Evolutionary conservation across 805 yeast species (phyloP), one percentile per base, ranked within the genome.

Genomic region (Schwanniomyces polymorphus): DNA sequence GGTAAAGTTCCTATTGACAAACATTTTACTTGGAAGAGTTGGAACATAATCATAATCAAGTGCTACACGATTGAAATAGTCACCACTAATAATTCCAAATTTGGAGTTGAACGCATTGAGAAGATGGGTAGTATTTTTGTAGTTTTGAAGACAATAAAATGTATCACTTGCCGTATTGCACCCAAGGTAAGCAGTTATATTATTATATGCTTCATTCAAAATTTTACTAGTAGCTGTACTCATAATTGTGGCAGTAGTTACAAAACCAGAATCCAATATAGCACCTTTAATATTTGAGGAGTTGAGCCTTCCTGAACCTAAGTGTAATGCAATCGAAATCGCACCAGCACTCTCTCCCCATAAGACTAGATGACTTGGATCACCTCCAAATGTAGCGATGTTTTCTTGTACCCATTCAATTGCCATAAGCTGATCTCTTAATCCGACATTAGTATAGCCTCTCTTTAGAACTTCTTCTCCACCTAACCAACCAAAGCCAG

Each of bases 391-490:
- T 37, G 67, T 56, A 18, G 44, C 46, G 44, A 79, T 77, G 54
- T 75, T 61, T 44, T 61, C 51, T 40, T 65, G 65, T 3, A 70
- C 68, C 83, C 84, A 79, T 54, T 75, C 71, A 5, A 78, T 55
- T 0, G 76, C 81, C 33, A 62, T 45, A 41, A 71, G 57, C 58
- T 76, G 82, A 56, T 79, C 83, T 69, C 73, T 68, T 42, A 76
- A 64, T 7, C 78, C 79, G 41, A 66, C 65, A 53, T 77, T 73
- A 3, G 64, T 54, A 28, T 65, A 64, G 7, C 57, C 47, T 14
- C 40, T 40, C 18, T 39, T n/a, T 2, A 17, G n/a, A 6, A 44
- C 42, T 18, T 65, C 65, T 12, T 57, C 44, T 7, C 65, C 58
- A 28, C 57, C 59, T 11, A 64, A 49, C 44, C 65, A 72, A 8